Conservation (phyloP, 192 early-diverging fungal species). For the Backusella sp. region DNA sequence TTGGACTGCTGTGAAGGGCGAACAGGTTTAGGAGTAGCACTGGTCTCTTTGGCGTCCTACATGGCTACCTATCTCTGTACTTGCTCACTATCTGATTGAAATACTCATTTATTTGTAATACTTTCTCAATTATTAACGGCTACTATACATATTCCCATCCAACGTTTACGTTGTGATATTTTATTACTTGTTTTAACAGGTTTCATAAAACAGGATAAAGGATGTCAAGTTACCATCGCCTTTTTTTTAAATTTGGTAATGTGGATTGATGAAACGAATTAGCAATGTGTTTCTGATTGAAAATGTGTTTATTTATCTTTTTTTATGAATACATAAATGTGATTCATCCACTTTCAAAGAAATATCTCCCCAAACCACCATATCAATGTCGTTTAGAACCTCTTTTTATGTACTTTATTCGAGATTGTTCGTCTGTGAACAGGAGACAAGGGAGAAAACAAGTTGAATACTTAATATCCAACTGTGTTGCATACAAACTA, state of each 20-base stretch:
- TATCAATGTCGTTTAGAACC: neutral
- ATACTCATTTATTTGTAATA: too few species aligned
- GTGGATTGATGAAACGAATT: neutral
- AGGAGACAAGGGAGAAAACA: neutral
- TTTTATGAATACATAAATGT: neutral
- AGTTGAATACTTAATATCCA: neutral
- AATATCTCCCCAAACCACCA: neutral
- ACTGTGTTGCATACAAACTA: neutral
- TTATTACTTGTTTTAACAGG: too few species aligned
- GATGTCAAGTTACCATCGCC: too few species aligned
- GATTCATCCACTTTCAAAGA: neutral
- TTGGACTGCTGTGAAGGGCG: too few species aligned
- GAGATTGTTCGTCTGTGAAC: neutral
- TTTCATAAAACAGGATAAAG: too few species aligned
- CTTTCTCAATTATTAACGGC: too few species aligned
- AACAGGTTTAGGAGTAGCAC: too few species aligned
- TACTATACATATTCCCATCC: too few species aligned
- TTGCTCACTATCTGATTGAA: too few species aligned
- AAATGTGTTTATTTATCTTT: neutral
- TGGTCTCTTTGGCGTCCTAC: too few species aligned
- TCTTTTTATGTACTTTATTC: neutral
- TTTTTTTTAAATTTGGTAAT: neutral
- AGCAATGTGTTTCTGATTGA: neutral
- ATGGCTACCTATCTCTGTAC: too few species aligned
- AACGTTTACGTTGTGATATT: too few species aligned